Conservation (phyloP, 495 filamentous ascomycete genomes). For the Penicillium parvum region DNA sequence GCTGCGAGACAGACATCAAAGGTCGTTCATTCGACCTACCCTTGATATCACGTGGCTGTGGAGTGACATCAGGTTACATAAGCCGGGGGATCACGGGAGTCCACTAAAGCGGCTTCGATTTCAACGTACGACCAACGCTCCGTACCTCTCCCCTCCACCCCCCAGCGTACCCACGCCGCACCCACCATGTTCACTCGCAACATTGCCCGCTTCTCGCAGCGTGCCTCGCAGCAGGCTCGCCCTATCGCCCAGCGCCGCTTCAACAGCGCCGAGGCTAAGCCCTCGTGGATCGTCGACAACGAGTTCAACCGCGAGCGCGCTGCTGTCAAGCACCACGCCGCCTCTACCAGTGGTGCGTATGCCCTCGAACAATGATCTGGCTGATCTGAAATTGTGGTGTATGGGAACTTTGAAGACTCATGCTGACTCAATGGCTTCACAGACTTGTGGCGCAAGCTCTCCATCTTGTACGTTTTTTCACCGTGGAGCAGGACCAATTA, state of each 20-base stretch:
- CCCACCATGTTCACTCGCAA: conserved; percentile 59
- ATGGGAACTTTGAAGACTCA: not conserved
- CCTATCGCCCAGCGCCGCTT: conserved; percentile 62
- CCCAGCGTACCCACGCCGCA: conserved; percentile 12
- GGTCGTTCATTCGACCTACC: not conserved
- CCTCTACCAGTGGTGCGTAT: conserved; percentile 66
- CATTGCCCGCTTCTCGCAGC: conserved; percentile 55
- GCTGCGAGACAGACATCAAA: not conserved
- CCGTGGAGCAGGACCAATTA: not conserved
- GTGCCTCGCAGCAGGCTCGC: conserved; percentile 56
- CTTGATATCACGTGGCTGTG: conserved; percentile 26
- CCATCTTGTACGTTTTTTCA: conserved; percentile 69
- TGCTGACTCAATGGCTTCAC: conserved; percentile 35
- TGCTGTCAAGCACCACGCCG: conserved; percentile 82
- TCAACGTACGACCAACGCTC: conserved; percentile 30
- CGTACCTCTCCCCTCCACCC: conserved; percentile 15
- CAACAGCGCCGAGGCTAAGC: conserved; percentile 51
- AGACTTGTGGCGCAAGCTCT: conserved; percentile 94
- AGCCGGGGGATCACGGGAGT: conserved; percentile 41
- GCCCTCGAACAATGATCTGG: too few relatives aligned
- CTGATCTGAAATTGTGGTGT: too few relatives aligned
- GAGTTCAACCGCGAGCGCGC: conserved; percentile 81
- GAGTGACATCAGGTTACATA: conserved; percentile 44
- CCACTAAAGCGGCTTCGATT: conserved; percentile 37
- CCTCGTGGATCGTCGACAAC: conserved; percentile 62